Base-by-base conservation (phyloP, 345 rosid species). In the Erysimum cheiranthoides region DNA sequence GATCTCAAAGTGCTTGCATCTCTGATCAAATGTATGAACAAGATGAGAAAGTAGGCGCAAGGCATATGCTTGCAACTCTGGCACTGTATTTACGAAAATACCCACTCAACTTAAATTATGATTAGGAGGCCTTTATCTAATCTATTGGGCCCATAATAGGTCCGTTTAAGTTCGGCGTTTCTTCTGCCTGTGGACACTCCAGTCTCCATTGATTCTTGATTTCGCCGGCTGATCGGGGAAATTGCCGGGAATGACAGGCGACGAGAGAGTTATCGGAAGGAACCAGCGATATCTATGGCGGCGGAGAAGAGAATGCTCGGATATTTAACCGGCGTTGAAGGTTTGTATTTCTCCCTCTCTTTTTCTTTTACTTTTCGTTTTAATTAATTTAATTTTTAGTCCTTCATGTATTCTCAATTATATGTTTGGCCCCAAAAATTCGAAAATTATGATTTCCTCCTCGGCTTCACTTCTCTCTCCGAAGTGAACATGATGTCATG, bases 61-160 rank as follows among this genome's bases (percentile, higher is more conserved):
- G 93, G 86, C 31, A 88, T 77, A 28, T 86, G 92, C 85, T 88
- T 88, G 88, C 92, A 88, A 12, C 83, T 77, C 72, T 86, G 90
- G 77, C 89, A 85, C 21, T 86, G 25, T 21, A 12, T 1, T 40
- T 51, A 51, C 46, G 21, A 36, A 50, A 50, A 13, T 7, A 67
- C 71, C 54, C 51, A 25, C 18, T 18, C 9, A 0, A 5, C 5
- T 3, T 4, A 10, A 18, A 21, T 11, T 38, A 38, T 38, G 47
- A 61, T 27, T 9, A 4, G 1, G 10, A 30, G 39, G 30, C 69
- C 54, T 46, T 0, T 59, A 1, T 64, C 11, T 45, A 35, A 45
- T 64, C 4, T 2, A 10, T n/a, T 32, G 57, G 70, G 32, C 32
- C 32, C 18, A 31, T 12, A 16, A 2, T 11, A 10, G 11, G 70